phyloP scores from a whole-genome alignment of 352 stramenopile species.

The Globisporangium abappressorium region DNA sequence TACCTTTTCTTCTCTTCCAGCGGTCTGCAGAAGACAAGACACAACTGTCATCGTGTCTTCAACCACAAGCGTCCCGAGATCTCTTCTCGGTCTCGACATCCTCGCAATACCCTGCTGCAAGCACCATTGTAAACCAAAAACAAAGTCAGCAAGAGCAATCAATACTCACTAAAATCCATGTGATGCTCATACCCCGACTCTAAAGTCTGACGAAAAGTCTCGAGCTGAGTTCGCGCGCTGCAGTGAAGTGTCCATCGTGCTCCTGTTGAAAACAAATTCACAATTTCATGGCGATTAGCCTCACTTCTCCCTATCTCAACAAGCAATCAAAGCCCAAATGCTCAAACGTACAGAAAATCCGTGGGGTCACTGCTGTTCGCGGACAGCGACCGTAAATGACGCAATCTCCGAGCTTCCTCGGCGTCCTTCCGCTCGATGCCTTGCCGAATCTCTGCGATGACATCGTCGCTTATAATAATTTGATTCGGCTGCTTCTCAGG shows the following conservation, averaged over 20 bases:
- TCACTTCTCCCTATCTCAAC: neutral
- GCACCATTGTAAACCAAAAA: neutral
- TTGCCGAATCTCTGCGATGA: conserved; percentile 65
- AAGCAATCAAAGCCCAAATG: neutral
- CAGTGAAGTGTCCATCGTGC: conserved; percentile 3
- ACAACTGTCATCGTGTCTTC: conserved; percentile 76
- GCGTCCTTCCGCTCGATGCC: conserved; percentile 30
- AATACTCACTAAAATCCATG: neutral
- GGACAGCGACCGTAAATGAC: conserved; percentile 25
- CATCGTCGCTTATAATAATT: conserved; percentile 68
- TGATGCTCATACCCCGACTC: conserved; percentile 23
- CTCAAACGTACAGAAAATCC: conserved; percentile 8
- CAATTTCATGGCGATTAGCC: neutral
- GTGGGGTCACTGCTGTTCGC: conserved; percentile 17
- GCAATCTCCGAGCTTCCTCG: conserved; percentile 28
- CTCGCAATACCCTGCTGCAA: conserved; percentile 14
- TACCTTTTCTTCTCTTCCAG: conserved; percentile 71
- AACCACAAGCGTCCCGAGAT: conserved; percentile 50
- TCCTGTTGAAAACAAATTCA: neutral
- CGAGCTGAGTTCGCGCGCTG: conserved; percentile 41
- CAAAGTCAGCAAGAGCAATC: conserved; percentile 10
- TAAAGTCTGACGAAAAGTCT: conserved; percentile 34
- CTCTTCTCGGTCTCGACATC: conserved; percentile 30
- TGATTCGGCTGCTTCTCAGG: conserved; percentile 34
- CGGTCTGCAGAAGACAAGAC: conserved; percentile 73